These are phyloP conservation scores for Botrytis aclada DNA, from an alignment of 2,329 filamentous ascomycete species.

Conservation along the genomic window DNA sequence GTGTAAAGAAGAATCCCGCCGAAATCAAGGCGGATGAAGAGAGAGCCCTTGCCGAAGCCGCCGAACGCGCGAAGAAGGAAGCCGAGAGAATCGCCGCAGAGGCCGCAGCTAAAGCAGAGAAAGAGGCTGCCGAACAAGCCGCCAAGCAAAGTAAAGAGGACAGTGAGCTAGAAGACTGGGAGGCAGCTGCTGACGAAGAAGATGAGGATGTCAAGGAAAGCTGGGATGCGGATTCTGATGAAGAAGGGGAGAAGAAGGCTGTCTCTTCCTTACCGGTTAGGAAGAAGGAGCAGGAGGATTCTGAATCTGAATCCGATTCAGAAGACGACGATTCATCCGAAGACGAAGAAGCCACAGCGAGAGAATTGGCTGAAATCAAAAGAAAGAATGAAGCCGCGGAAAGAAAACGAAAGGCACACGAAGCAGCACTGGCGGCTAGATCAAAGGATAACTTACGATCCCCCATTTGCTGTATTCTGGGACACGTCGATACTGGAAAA, in stretches of 20 bases:
- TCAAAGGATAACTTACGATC: constrained; percentile 94
- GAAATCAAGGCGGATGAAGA: constrained; percentile 70
- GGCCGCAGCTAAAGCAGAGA: constrained; percentile 58
- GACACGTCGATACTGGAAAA: constrained; percentile 99
- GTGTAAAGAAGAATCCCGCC: constrained; percentile 49
- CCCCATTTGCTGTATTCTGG: constrained; percentile 98
- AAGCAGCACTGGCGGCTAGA: constrained; percentile 84
- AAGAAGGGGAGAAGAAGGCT: constrained; percentile 52
- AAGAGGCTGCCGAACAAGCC: constrained; percentile 55
- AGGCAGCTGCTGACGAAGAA: constrained; percentile 73
- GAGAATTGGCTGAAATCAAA: constrained; percentile 67
- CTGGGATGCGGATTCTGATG: constrained; percentile 84
- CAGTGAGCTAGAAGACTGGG: constrained; percentile 77
- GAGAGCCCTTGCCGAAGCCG: constrained; percentile 73
- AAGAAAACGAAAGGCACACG: constrained; percentile 82
- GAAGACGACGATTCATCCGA: constrained; percentile 48
- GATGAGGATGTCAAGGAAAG: constrained; percentile 83
- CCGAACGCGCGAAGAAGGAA: constrained; percentile 64
- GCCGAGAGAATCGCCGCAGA: constrained; percentile 65
- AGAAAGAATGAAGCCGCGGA: constrained; percentile 87
- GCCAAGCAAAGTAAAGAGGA: constrained; percentile 53
- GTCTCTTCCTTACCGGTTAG: constrained; percentile 29
- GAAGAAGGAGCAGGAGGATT: constrained; percentile 49
- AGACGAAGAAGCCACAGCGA: constrained; percentile 73
- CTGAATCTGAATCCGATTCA: constrained; percentile 59